phyloP scores from a whole-genome alignment of 345 rosid genomes.

The Combretum micranthum region DNA sequence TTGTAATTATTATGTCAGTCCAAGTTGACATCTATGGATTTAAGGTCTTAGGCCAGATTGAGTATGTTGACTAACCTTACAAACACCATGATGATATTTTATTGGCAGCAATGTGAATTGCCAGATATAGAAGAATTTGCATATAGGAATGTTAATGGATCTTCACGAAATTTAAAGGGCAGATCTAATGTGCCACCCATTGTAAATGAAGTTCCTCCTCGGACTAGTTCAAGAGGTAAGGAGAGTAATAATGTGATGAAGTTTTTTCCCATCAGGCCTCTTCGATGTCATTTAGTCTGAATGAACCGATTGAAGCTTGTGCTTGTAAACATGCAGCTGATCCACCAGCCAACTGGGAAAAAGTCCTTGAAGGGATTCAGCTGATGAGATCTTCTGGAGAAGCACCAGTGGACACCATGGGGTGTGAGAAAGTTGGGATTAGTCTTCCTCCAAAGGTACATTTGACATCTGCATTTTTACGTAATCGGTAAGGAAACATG shows the following conservation, averaged over 20 bases:
- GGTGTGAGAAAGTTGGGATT: conserved; percentile 71
- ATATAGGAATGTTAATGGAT: conserved; percentile 30
- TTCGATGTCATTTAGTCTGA: neutral
- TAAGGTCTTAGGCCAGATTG: too few species aligned
- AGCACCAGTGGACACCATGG: conserved; percentile 77
- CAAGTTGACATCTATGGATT: too few species aligned
- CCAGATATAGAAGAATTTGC: conserved; percentile 82
- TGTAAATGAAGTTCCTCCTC: conserved; percentile 21
- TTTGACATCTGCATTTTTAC: neutral
- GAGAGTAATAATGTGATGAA: neutral
- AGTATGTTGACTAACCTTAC: neutral
- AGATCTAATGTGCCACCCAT: conserved; percentile 10
- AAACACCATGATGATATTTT: neutral
- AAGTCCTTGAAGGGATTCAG: conserved; percentile 54
- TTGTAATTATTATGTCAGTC: too few species aligned
- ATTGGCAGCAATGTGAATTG: conserved; percentile 31
- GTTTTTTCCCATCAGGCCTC: neutral
- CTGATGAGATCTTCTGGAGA: conserved; percentile 58
- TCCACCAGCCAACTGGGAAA: conserved; percentile 56
- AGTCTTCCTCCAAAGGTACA: conserved; percentile 60
- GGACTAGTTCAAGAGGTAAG: conserved; percentile 22
- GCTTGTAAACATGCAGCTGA: conserved; percentile 17
- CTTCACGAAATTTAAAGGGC: conserved; percentile 25
- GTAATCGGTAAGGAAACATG: neutral
- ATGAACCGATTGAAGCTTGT: neutral